phyloP scores from a whole-genome alignment of 768 basidiomycete genomes.

The Royoungia palumana region DNA sequence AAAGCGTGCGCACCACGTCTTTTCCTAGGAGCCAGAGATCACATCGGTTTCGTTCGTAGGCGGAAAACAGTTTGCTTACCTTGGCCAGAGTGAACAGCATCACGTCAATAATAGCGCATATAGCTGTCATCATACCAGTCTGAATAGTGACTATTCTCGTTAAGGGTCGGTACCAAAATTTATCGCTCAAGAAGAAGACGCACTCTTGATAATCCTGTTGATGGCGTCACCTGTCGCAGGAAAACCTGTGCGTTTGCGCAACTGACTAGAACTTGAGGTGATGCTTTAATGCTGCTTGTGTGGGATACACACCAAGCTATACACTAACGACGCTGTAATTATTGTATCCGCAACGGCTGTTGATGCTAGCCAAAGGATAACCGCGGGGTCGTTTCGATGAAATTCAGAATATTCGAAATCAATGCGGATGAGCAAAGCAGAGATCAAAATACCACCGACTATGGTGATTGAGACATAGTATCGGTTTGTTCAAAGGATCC shows the following conservation, averaged over 20 bases:
- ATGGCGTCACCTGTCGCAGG: slow-evolving; percentile 34
- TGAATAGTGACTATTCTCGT: no score
- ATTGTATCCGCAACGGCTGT: slow-evolving; percentile 39
- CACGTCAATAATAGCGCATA: slow-evolving; percentile 20
- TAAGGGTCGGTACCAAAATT: no score
- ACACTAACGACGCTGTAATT: slow-evolving; percentile 43
- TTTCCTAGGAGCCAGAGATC: not conserved
- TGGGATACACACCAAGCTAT: slow-evolving; percentile 40
- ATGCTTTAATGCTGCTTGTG: not conserved
- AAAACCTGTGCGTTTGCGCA: slow-evolving; percentile 42
- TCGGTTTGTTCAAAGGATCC: no score
- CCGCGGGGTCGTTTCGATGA: slow-evolving; percentile 30
- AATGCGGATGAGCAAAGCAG: slow-evolving; percentile 29
- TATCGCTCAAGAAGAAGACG: not conserved
- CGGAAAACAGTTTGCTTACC: slow-evolving; percentile 1
- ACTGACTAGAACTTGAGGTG: slow-evolving; percentile 18
- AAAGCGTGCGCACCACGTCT: slow-evolving; percentile 2
- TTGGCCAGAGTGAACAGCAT: slow-evolving; percentile 17
- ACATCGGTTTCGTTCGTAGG: not conserved
- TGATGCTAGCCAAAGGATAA: slow-evolving; percentile 42
- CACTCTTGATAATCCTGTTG: slow-evolving; percentile 41
- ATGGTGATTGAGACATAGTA: not conserved
- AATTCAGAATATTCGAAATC: slow-evolving; percentile 32
- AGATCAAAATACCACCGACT: slow-evolving; percentile 37
- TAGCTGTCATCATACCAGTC: slow-evolving; percentile 17